Evolutionary conservation across 1,284 basidiomycete genomes (phyloP).

Genomic region (Cystobasidiaceae sp.): DNA sequence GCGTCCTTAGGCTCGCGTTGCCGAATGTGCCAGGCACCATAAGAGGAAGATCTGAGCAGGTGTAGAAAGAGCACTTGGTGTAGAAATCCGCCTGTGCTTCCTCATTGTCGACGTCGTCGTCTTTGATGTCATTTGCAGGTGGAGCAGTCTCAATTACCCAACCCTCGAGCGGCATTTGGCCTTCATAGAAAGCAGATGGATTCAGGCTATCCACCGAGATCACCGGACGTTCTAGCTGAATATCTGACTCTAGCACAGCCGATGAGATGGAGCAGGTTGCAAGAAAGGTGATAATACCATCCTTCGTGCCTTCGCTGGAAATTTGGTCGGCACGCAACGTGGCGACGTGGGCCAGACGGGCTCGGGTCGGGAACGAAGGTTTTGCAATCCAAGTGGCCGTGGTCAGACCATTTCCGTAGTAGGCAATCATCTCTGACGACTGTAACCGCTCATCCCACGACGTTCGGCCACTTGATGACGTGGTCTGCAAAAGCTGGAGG

Average conservation of each 20-base stretch:
- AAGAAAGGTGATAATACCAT: neutral
- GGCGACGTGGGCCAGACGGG: constrained; percentile 77
- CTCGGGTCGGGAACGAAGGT: constrained; percentile 35
- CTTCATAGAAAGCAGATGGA: constrained; percentile 65
- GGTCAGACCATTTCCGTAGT: constrained; percentile 70
- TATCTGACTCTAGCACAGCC: neutral
- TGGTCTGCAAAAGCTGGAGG: constrained; percentile 63
- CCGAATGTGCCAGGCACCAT: constrained; percentile 81
- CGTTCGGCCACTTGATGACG: constrained; percentile 57
- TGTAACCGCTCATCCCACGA: constrained; percentile 82
- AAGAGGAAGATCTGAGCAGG: constrained; percentile 83
- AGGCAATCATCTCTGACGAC: constrained; percentile 63
- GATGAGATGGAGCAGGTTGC: constrained; percentile 42
- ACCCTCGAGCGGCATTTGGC: constrained; percentile 80
- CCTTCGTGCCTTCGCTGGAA: neutral
- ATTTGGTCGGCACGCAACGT: constrained; percentile 55
- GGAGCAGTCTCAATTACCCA: constrained; percentile 94
- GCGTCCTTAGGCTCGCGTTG: constrained; percentile 19
- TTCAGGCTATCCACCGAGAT: constrained; percentile 69
- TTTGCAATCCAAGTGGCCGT: constrained; percentile 51
- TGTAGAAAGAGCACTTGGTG: constrained; percentile 62
- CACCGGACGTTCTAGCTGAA: constrained; percentile 33
- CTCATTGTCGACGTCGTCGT: neutral
- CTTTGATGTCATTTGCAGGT: neutral
- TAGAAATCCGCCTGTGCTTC: neutral